phyloP scores from a whole-genome alignment of 768 basidiomycete genomes.

The Gyrodon lividus region DNA sequence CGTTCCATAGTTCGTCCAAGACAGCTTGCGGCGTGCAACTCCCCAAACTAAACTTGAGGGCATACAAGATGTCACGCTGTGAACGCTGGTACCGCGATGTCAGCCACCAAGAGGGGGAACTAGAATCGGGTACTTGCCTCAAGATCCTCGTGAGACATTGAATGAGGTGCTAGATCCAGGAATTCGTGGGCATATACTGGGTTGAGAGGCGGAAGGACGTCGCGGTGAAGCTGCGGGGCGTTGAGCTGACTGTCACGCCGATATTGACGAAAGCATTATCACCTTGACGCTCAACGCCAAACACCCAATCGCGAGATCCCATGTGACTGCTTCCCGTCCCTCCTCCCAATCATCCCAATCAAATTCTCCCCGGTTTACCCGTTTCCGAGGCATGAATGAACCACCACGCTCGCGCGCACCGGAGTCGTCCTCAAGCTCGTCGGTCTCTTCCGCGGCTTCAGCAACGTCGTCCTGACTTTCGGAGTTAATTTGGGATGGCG shows the following conservation, averaged over 20 bases:
- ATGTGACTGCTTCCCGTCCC: constrained; percentile 37
- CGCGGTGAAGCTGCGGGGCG: constrained; percentile 54
- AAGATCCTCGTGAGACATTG: constrained; percentile 45
- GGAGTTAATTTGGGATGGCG: not conserved
- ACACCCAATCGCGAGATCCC: constrained; percentile 61
- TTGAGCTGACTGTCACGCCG: not conserved
- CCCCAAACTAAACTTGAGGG: constrained; percentile 49
- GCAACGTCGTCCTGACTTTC: not conserved
- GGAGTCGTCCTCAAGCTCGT: not conserved
- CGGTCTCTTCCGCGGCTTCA: not conserved
- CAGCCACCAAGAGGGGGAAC: not conserved
- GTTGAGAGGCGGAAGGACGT: constrained; percentile 54
- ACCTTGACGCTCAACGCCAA: constrained; percentile 65
- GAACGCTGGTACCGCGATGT: constrained; percentile 38
- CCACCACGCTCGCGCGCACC: not conserved
- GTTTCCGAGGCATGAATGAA: not conserved
- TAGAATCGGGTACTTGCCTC: constrained; percentile 42
- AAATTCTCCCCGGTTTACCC: not conserved
- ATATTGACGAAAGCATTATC: not conserved
- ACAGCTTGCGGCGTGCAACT: constrained; percentile 50
- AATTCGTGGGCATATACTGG: constrained; percentile 55
- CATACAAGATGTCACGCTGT: constrained; percentile 53
- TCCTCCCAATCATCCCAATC: not conserved
- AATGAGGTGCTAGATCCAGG: constrained; percentile 47
- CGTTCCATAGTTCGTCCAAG: constrained; percentile 58